Conservation (phyloP, 2,329 filamentous ascomycete genomes). For the Macroventuria anomochaeta region DNA sequence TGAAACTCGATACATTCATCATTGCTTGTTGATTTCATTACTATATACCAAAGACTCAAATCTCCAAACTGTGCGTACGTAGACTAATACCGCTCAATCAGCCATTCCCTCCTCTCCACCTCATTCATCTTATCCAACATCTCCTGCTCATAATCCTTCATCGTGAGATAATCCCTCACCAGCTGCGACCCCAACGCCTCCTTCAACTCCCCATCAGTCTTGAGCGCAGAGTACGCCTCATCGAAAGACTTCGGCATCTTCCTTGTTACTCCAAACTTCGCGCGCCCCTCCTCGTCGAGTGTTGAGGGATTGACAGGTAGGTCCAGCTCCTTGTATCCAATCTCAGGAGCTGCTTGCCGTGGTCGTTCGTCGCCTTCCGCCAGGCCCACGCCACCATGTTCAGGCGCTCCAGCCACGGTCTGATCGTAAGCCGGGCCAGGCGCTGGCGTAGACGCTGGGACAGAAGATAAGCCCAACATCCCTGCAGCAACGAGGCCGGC, state of each 20-base stretch:
- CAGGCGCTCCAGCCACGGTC: neutral
- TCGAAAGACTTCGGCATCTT: conserved; percentile 63
- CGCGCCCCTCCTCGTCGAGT: conserved; percentile 51
- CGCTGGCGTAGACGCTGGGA: neutral
- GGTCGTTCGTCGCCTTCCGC: neutral
- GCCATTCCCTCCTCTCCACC: conserved; percentile 61
- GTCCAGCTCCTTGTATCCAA: conserved; percentile 59
- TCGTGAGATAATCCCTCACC: conserved; percentile 62
- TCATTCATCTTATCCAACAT: conserved; percentile 59
- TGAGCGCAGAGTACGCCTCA: conserved; percentile 62
- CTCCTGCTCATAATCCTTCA: conserved; percentile 66
- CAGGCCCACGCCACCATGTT: conserved; percentile 3
- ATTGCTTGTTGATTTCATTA: neutral
- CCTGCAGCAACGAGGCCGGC: conserved; percentile 68
- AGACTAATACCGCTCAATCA: conserved; percentile 69
- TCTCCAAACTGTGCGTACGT: too few relatives aligned
- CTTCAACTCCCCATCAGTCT: conserved; percentile 56
- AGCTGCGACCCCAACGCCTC: conserved; percentile 58
- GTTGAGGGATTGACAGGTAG: conserved; percentile 49
- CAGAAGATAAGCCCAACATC: conserved; percentile 58
- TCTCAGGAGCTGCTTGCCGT: neutral
- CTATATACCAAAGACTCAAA: neutral
- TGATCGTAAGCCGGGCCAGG: neutral
- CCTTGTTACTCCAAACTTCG: conserved; percentile 59
- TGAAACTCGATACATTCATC: too few relatives aligned